phyloP scores from a whole-genome alignment of 1,284 basidiomycete species.

The Pterulicium gracile region DNA sequence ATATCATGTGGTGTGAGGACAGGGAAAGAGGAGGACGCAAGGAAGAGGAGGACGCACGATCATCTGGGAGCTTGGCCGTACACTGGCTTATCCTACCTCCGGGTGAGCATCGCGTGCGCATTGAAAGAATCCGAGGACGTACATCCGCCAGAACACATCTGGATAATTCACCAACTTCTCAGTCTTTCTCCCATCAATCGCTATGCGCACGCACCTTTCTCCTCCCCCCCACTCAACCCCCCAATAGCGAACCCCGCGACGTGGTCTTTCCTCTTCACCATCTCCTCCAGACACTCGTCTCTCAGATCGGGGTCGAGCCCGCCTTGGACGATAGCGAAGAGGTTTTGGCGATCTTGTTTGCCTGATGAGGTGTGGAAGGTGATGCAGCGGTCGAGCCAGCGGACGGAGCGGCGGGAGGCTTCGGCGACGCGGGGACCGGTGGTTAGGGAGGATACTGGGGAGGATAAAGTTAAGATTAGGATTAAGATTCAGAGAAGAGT shows the following conservation, averaged over 20 bases:
- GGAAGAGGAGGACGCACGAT: conserved; percentile 38
- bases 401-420: conserved; percentile 71
- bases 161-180: conserved; percentile 4
- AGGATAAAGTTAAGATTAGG: conserved; percentile 4
- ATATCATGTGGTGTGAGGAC: conserved; percentile 9
- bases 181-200: conserved; percentile 4
- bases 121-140: conserved; percentile 15
- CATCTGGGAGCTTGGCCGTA: conserved; percentile 58
- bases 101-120: conserved; percentile 3
- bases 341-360: conserved; percentile 52
- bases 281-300: conserved; percentile 66
- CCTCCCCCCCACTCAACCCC: conserved; percentile 77
- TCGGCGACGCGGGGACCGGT: conserved; percentile 70
- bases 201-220: conserved; percentile 48
- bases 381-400: conserved; percentile 83
- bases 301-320: conserved; percentile 61
- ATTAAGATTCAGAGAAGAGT: conserved; percentile 4
- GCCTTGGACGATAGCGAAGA: conserved; percentile 85
- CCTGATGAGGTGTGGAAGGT: conserved; percentile 58
- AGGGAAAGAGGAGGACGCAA: conserved; percentile 1
- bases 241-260: conserved; percentile 81
- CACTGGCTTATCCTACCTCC: conserved; percentile 65
- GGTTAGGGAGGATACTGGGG: conserved; percentile 59
- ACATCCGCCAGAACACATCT: conserved; percentile 84
- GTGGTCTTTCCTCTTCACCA: conserved; percentile 59